Evolutionary conservation across 179 eudicot genomes (phyloP).

Genomic region (Patellifolia procumbens): DNA sequence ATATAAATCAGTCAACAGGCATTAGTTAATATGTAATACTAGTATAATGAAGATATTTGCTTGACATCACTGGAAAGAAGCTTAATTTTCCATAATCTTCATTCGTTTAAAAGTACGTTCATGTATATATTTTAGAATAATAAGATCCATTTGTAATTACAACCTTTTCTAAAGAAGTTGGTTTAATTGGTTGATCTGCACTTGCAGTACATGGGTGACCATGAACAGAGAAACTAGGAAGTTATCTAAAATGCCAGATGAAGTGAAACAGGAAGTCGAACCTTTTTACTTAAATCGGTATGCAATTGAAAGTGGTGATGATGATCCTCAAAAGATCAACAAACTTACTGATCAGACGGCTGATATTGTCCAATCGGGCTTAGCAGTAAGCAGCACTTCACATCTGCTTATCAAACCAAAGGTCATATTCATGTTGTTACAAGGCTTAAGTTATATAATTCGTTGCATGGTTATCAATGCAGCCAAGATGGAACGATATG

Average conservation of each 20-base stretch:
- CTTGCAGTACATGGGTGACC: constrained; percentile 74
- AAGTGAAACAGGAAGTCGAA: constrained; percentile 59
- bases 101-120: too few relatives aligned
- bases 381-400: constrained; percentile 53
- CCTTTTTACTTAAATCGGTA: constrained; percentile 60
- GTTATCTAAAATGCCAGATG: constrained; percentile 64
- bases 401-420: background rate
- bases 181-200: background rate
- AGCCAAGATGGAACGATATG: constrained; percentile 97
- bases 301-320: constrained; percentile 41
- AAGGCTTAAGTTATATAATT: background rate
- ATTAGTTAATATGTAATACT: too few relatives aligned
- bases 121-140: too few relatives aligned
- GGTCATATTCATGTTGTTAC: background rate
- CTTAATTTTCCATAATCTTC: too few relatives aligned
- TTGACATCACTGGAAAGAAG: too few relatives aligned
- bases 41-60: too few relatives aligned
- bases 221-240: constrained; percentile 90
- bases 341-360: constrained; percentile 70
- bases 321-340: constrained; percentile 54
- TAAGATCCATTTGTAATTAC: too few relatives aligned
- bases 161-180: background rate
- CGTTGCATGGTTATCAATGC: constrained; percentile 20
- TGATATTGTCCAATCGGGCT: constrained; percentile 50
- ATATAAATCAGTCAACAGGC: too few relatives aligned